Evolutionary conservation across 805 yeast genomes (phyloP), one percentile per base, ranked within the genome.

Genomic region (Lipomyces yamanashiensis): DNA sequence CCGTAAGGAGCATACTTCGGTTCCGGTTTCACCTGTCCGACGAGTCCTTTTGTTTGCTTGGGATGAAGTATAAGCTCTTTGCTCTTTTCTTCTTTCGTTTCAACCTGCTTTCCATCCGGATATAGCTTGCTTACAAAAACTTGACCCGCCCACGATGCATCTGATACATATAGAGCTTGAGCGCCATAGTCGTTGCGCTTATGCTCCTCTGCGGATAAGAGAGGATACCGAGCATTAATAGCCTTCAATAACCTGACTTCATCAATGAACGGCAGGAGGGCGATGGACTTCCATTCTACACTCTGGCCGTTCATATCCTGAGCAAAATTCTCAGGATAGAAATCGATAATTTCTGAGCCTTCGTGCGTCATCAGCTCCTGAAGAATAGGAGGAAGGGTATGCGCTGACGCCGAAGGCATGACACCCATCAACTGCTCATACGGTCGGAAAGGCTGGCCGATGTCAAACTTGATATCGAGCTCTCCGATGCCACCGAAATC

Each of bases 261-360:
- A 71, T 92, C 97, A 70, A 92, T 93, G 70, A 92, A 92, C 0
- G 98, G 98, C 60, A 92, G 78, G 47, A 92, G 77, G 0, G 96
- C 92, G 71, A 92, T 88, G 59, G 96, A 98, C 74, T 91, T 96
- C 98, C 98, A 92, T 56, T 93, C 81, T 90, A 89, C 88, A 69
- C 89, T 91, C 70, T 90, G 90, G 36, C 98, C 98, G 73, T 92
- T 92, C 97, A 92, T 91, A 76, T 92, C 98, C 68, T 92, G 87
- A 52, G 87, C 84, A 76, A 92, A 92, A 39, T 89, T 87, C 62
- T 85, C 89, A 0, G 98, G 98, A 72, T 92, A 92, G 70, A 92
- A 92, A 72, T 92, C 97, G 67, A 89, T 87, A 66, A 92, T 91
- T 58, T 88, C 96, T 47, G 96, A 89, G 51, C 84, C 84, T 0